phyloP scores from a whole-genome alignment of 768 basidiomycete genomes.

The Suillus cothurnatus region DNA sequence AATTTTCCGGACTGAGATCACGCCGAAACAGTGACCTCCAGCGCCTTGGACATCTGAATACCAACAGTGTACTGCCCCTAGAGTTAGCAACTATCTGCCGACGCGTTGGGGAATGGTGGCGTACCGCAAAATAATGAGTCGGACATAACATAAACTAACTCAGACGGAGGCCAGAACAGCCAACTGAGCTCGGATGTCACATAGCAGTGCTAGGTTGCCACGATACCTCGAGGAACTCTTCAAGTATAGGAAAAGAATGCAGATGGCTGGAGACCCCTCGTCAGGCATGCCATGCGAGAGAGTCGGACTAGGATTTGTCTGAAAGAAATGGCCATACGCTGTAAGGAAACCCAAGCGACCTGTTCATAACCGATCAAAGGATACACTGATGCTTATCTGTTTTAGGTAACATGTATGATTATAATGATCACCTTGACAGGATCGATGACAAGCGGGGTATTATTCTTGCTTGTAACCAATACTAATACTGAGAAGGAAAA shows the following conservation, averaged over 20 bases:
- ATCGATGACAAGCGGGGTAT: background rate
- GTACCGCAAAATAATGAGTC: background rate
- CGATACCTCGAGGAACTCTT: background rate
- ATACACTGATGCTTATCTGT: background rate
- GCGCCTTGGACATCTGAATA: background rate
- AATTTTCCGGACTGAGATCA: background rate
- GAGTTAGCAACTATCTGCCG: background rate
- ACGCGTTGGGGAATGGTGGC: background rate
- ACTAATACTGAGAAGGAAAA: background rate
- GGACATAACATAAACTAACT: background rate
- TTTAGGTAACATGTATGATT: background rate
- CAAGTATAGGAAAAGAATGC: background rate
- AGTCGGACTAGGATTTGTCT: background rate
- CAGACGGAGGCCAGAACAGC: background rate
- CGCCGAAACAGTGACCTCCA: background rate
- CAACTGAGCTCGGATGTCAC: background rate
- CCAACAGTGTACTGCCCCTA: background rate
- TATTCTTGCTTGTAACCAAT: background rate
- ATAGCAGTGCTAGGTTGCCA: background rate
- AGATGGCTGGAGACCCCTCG: background rate
- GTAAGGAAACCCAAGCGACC: background rate
- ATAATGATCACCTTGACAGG: background rate
- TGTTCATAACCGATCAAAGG: background rate
- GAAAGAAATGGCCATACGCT: background rate
- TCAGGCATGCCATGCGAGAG: background rate